Percentiles rank a stretch among this genome's conserved stretches.
phyloP scores from a whole-genome alignment of 1,284 basidiomycete genomes.

The Apiotrichum brassicae region DNA sequence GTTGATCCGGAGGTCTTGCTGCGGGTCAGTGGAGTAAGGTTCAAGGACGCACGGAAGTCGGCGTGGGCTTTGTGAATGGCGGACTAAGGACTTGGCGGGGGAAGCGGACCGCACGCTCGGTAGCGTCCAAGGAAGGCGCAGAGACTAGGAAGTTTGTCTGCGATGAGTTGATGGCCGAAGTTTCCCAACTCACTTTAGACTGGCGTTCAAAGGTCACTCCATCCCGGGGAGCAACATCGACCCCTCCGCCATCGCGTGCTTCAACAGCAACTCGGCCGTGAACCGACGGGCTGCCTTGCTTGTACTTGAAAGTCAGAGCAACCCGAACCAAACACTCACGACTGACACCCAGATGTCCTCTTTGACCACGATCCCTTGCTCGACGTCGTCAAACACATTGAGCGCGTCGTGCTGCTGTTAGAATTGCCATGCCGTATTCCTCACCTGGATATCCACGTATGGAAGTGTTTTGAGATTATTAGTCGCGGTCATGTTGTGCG shows the following conservation, averaged over 20 bases:
- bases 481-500: too few relatives aligned
- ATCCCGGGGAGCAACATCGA: conserved; percentile 20
- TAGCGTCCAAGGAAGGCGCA: conserved; percentile 24
- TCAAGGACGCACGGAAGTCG: conserved; percentile 23
- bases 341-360: conserved; percentile 46
- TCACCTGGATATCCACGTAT: conserved; percentile 45
- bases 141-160: conserved; percentile 36
- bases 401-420: conserved; percentile 40
- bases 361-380: conserved; percentile 31
- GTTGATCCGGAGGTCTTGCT: conserved; percentile 36
- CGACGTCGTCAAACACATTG: conserved; percentile 45
- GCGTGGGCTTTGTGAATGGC: conserved; percentile 27
- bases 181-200: conserved; percentile 23
- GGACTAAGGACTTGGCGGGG: conserved; percentile 38
- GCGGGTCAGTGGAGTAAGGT: background rate
- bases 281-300: conserved; percentile 28
- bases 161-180: conserved; percentile 1
- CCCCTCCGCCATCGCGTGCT: conserved; percentile 26
- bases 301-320: conserved; percentile 26
- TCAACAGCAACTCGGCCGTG: conserved; percentile 39
- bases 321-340: conserved; percentile 21
- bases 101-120: conserved; percentile 27
- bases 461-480: conserved; percentile 22
- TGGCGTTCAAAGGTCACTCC: conserved; percentile 30
- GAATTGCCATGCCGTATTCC: conserved; percentile 1